Evolutionary conservation across 345 rosid genomes (phyloP), one percentile per base, ranked within the genome.

Genomic region (Ceriops zippeliana): DNA sequence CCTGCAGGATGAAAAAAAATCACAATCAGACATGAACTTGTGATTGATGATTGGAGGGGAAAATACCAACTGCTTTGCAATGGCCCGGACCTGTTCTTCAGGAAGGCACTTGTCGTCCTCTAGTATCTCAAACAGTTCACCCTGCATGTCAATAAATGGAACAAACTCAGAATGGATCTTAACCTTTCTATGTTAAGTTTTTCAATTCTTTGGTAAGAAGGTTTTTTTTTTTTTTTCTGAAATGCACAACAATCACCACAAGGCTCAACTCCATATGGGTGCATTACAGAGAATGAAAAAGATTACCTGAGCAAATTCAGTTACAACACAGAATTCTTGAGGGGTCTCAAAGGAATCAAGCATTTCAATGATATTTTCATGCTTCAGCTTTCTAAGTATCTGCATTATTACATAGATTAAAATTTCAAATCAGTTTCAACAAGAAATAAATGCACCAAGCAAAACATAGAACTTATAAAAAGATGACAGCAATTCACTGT

Each of bases 61-160:
- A 62, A 65, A 59, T 86, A 93, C 99, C 96, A 91, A 63, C 78
- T 95, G 99, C 81, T 95, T 95, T 37, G 96, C 99, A 79, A 95
- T 95, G 75, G 97, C 96, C 81, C 90, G 97, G 70, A 95, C 96
- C 77, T 95, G 97, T 68, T 88, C 97, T 81, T 95, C 99, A 1
- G 97, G 99, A 62, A 95, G 99, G 78, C 88, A 86, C 70, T 95
- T 88, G 76, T 95, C 99, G 77, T 95, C 99, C 85, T 89, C 97
- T 24, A 95, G 90, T 83, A 95, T 84, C 87, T 90, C 97, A 83
- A 95, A 95, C 58, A 91, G 70, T 75, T 95, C 99, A 70, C 99
- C 99, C 99, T 95, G 75, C 62, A 75, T 75, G 65, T 56, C 62
- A 70, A 52, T 30, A 53, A 63, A 63, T 61, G n/a, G 22, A 32